Conservation (phyloP, 257 asterid species). For the Plantago elongata region DNA sequence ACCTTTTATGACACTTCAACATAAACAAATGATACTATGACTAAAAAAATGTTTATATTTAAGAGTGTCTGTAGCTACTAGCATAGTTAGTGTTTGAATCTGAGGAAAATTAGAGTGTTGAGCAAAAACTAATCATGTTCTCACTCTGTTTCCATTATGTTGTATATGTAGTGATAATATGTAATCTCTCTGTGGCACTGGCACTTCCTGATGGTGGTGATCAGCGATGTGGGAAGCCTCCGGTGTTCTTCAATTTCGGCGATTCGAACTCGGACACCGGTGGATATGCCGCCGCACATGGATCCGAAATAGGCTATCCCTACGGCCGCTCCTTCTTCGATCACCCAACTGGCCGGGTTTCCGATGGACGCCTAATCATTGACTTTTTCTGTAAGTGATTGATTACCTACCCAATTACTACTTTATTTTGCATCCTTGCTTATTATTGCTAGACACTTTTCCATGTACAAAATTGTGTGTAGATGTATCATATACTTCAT, state of each 20-base stretch:
- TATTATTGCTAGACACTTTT: too few relatives aligned
- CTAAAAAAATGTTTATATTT: too few relatives aligned
- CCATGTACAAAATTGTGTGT: too few relatives aligned
- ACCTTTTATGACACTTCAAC: too few relatives aligned
- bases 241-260: constrained; percentile 46
- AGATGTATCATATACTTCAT: too few relatives aligned
- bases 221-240: constrained; percentile 12
- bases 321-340: constrained; percentile 37
- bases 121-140: too few relatives aligned
- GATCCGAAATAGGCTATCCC: constrained; percentile 28
- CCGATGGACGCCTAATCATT: constrained; percentile 20
- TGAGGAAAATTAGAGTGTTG: too few relatives aligned
- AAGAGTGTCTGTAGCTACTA: too few relatives aligned
- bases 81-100: too few relatives aligned
- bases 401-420: background rate
- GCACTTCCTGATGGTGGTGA: background rate
- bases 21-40: too few relatives aligned
- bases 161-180: background rate
- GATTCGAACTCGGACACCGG: constrained; percentile 59
- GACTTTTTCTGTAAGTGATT: constrained; percentile 34
- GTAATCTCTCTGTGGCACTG: background rate
- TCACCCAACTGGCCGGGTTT: constrained; percentile 21
- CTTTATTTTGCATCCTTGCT: too few relatives aligned
- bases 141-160: too few relatives aligned
- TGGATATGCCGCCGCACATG: constrained; percentile 36